Percentiles rank a stretch among this genome's conserved stretches.
These are phyloP conservation scores for Saccharomycopsis sp. DNA, from an alignment of 805 yeast genomes.

Conservation along the genomic window DNA sequence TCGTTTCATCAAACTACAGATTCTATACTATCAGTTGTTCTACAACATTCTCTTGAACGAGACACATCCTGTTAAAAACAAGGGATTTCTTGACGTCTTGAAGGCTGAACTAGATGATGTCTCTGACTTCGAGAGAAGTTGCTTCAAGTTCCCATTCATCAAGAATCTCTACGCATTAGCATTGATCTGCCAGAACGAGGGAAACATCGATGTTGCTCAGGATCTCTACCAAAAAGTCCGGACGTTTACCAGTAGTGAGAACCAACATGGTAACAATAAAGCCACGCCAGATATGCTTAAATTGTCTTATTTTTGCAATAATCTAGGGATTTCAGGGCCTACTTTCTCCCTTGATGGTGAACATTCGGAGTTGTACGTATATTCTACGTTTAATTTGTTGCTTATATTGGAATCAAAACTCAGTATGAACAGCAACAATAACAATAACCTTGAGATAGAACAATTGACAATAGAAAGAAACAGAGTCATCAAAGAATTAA, in stretches of 20 bases:
- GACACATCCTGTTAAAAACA: background rate
- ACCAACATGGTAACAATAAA: background rate
- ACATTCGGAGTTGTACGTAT: slow-evolving; percentile 13
- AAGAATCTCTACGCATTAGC: slow-evolving; percentile 14
- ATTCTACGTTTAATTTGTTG: slow-evolving; percentile 8
- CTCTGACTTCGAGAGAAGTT: slow-evolving; percentile 6
- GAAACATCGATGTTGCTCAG: slow-evolving; percentile 9
- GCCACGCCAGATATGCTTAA: background rate
- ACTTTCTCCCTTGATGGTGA: background rate
- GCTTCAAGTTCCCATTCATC: slow-evolving; percentile 11
- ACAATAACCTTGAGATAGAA: background rate
- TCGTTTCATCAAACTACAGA: slow-evolving; percentile 16
- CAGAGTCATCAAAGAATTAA: slow-evolving; percentile 3
- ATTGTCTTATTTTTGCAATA: slow-evolving; percentile 7
- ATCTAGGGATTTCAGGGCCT: slow-evolving; percentile 4
- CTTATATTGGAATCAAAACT: slow-evolving; percentile 8
- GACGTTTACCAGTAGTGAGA: background rate
- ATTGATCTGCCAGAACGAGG: slow-evolving; percentile 12
- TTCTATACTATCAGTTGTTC: slow-evolving; percentile 11
- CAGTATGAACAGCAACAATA: background rate
- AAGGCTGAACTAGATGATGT: slow-evolving; percentile 4
- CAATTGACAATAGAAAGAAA: slow-evolving; percentile 10
- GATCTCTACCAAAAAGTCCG: slow-evolving; percentile 7
- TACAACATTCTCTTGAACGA: slow-evolving; percentile 9
- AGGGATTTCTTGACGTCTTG: slow-evolving; percentile 1